Evolutionary conservation across 2,329 filamentous ascomycete genomes (phyloP).

Genomic region (Scedosporium apiospermum): DNA sequence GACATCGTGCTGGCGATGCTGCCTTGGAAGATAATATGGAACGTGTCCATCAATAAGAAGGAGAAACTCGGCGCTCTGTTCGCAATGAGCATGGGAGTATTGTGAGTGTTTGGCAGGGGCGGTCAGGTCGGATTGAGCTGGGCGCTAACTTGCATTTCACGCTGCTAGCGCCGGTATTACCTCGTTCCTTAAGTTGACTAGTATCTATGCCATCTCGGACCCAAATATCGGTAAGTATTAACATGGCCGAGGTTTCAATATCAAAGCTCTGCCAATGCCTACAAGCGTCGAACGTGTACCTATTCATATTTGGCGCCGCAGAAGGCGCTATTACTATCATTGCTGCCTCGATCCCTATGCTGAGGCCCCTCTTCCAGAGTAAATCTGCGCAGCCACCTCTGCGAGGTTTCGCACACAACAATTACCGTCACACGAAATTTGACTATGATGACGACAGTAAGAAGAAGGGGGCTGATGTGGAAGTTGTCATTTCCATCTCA

Average conservation of each 20-base stretch:
- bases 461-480: too few relatives aligned
- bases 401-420: background rate
- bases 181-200: constrained; percentile 18
- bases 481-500: too few relatives aligned
- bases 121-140: too few relatives aligned
- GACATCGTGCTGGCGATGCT: constrained; percentile 28
- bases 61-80: constrained; percentile 28
- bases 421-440: background rate
- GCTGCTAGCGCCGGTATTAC: constrained; percentile 19
- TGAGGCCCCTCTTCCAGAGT: constrained; percentile 7
- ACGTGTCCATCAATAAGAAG: constrained; percentile 24
- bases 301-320: constrained; percentile 13
- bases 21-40: constrained; percentile 29
- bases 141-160: background rate
- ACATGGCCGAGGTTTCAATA: too few relatives aligned
- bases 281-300: constrained; percentile 9
- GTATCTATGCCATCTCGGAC: constrained; percentile 13
- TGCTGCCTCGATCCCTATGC: constrained; percentile 12
- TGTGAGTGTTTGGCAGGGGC: constrained; percentile 16
- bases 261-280: background rate
- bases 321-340: constrained; percentile 13
- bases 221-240: constrained; percentile 9
- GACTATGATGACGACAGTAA: too few relatives aligned
- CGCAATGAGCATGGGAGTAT: constrained; percentile 32
- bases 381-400: background rate